Evolutionary conservation across 75 land plant genomes (phyloP), one percentile per base, ranked within the genome.

Genomic region (Cupressus sempervirens): DNA sequence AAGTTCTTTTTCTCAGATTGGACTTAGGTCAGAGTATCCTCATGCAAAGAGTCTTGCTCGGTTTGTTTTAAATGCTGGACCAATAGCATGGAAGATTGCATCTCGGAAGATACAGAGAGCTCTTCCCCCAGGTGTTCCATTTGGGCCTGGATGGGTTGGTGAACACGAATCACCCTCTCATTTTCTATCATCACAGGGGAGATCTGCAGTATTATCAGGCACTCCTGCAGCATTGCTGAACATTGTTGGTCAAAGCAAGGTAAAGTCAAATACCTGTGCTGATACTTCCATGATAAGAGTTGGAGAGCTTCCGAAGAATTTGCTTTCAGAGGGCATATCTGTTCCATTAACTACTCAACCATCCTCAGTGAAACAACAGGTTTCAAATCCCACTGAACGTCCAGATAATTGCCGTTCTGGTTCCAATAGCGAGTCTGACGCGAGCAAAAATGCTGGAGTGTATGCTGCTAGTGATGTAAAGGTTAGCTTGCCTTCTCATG

Each of bases 101-200:
- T 84, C 93, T 40, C 67, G 83, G 45, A 92, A 84, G 76, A 90
- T 93, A 26, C 88, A 83, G 80, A 92, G 86, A 76, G 90, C 87
- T 26, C 82, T 93, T 6, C 88, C 94, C 38, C 72, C 90, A 43
- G 84, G 86, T 35, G 85, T 90, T 20, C 84, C 90, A 38, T 93
- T 93, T 92, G 94, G 94, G 15, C 94, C 85, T 30, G 94, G 94
- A 32, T 93, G 94, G 94, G 86, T 93, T 68, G 96, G 94, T 46
- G 97, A 98, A 70, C 88, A 88, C 83, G 98, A 97, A 67, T 93
- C 98, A 16, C 93, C 87, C 74, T 84, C 86, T 30, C 88, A 88
- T 29, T 82, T 90, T 68, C 70, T 92, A 12, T 45, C 89, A 50
- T 70, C 84, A 35, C 76, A 82, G 65, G 86, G 65, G 36, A 52